phyloP scores from a whole-genome alignment of 2,329 filamentous ascomycete genomes.

The Ophiostoma sp. region DNA sequence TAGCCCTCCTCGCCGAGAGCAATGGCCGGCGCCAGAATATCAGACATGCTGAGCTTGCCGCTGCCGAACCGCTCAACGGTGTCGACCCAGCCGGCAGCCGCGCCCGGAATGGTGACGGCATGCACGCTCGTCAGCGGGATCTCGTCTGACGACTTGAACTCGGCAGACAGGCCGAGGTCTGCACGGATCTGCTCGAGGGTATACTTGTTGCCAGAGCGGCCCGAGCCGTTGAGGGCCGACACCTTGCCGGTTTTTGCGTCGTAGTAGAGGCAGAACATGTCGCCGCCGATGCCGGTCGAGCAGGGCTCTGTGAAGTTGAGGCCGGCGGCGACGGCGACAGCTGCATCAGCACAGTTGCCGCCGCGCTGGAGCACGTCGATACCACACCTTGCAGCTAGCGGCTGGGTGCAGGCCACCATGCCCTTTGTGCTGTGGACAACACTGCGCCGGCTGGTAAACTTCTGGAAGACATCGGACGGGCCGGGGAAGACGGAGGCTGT shows the following conservation, averaged over 20 bases:
- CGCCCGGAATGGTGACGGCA: constrained; percentile 81
- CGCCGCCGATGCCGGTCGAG: constrained; percentile 91
- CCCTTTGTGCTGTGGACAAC: constrained; percentile 91
- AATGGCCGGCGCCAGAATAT: constrained; percentile 78
- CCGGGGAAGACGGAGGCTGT: constrained; percentile 45
- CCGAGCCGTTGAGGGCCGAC: constrained; percentile 84
- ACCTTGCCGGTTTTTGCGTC: constrained; percentile 76
- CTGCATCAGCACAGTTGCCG: constrained; percentile 95
- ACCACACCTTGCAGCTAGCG: constrained; percentile 81
- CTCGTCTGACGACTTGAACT: constrained; percentile 41
- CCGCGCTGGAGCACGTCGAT: constrained; percentile 78
- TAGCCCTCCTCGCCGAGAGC: constrained; percentile 83
- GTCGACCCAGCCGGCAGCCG: constrained; percentile 90
- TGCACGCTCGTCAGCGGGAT: constrained; percentile 67
- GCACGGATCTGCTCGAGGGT: constrained; percentile 65
- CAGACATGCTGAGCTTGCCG: constrained; percentile 68
- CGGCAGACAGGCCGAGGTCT: constrained; percentile 55
- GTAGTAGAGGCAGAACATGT: constrained; percentile 95
- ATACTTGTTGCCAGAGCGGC: constrained; percentile 66
- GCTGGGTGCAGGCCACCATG: constrained; percentile 85
- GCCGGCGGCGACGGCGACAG: constrained; percentile 85
- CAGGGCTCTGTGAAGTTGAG: constrained; percentile 91
- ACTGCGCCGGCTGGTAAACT: constrained; percentile 68
- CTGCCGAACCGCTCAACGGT: constrained; percentile 84
- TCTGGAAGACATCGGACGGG: constrained; percentile 48